Conservation (phyloP, 2,329 filamentous ascomycete species). For the Calycina marina region DNA sequence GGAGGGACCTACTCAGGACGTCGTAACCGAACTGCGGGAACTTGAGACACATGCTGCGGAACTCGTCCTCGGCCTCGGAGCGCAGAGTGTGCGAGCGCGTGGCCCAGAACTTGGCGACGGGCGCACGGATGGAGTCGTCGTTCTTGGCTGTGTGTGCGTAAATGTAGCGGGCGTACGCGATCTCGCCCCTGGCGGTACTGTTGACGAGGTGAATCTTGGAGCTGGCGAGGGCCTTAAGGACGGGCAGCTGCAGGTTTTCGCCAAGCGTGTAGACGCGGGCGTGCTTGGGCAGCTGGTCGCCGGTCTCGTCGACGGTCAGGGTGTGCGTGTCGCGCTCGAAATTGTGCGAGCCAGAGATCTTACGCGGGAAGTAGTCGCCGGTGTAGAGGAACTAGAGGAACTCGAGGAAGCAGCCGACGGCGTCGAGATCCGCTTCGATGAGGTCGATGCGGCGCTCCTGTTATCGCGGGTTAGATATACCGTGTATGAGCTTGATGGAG, state of each 20-base stretch:
- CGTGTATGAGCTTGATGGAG: background rate
- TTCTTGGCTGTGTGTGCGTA: constrained; percentile 61
- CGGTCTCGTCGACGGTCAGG: constrained; percentile 59
- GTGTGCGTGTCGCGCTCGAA: constrained; percentile 55
- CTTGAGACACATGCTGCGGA: constrained; percentile 72
- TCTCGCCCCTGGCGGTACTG: constrained; percentile 77
- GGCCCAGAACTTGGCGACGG: constrained; percentile 85
- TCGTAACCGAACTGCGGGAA: constrained; percentile 89
- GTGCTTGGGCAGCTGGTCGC: constrained; percentile 73
- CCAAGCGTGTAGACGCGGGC: constrained; percentile 82
- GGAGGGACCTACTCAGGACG: constrained; percentile 56
- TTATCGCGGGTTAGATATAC: background rate
- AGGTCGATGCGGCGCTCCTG: constrained; percentile 56
- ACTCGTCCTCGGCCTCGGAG: constrained; percentile 74
- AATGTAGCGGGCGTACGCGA: constrained; percentile 81
- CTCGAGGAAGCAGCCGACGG: constrained; percentile 66
- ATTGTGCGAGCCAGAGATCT: constrained; percentile 44
- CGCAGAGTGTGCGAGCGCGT: constrained; percentile 65
- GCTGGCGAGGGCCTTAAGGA: constrained; percentile 63
- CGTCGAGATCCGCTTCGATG: constrained; percentile 50
- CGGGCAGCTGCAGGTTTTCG: constrained; percentile 55
- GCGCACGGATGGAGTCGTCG: constrained; percentile 61
- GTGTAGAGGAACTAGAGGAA: constrained; percentile 81
- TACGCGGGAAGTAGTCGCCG: constrained; percentile 70
- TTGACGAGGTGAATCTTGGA: constrained; percentile 88